Percentiles rank a stretch among this genome's conserved stretches.
phyloP scores from a whole-genome alignment of 805 yeast genomes.

The Candida rishiriensis region DNA sequence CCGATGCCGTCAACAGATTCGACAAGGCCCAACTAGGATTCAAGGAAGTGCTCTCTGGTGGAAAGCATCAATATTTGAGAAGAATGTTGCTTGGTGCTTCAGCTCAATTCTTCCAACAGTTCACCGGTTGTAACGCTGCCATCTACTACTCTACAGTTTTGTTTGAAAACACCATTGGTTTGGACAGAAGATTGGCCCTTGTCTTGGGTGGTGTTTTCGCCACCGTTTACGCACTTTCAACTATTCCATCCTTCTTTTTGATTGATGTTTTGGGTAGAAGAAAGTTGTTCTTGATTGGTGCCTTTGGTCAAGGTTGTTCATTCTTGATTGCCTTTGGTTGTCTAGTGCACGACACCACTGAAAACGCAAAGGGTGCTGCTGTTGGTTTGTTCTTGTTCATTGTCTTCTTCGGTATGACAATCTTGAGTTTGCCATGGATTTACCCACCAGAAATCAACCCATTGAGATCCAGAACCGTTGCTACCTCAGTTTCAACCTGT shows the following conservation, averaged over 20 bases:
- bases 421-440: conserved; percentile 48
- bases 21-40: conserved; percentile 32
- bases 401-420: conserved; percentile 48
- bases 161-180: conserved; percentile 47
- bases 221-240: conserved; percentile 54
- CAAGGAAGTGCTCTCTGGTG: conserved; percentile 37
- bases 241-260: conserved; percentile 56
- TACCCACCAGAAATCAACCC: conserved; percentile 67
- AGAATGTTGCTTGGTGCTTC: conserved; percentile 61
- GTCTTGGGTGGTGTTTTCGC: conserved; percentile 64
- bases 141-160: conserved; percentile 60
- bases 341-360: conserved; percentile 33
- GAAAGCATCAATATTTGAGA: conserved; percentile 56
- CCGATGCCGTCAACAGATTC: conserved; percentile 33
- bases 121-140: conserved; percentile 68
- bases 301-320: conserved; percentile 45
- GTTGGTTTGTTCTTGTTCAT: conserved; percentile 60
- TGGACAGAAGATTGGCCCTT: conserved; percentile 48
- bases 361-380: conserved; percentile 61
- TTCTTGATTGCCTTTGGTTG: conserved; percentile 48
- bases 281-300: conserved; percentile 40
- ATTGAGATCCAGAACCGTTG: conserved; percentile 64
- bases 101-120: conserved; percentile 66
- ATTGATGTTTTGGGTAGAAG: conserved; percentile 70
- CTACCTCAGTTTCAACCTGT: conserved; percentile 57